Evolutionary conservation across 495 filamentous ascomycete genomes (phyloP).

Genomic region (Amniculicola lignicola): DNA sequence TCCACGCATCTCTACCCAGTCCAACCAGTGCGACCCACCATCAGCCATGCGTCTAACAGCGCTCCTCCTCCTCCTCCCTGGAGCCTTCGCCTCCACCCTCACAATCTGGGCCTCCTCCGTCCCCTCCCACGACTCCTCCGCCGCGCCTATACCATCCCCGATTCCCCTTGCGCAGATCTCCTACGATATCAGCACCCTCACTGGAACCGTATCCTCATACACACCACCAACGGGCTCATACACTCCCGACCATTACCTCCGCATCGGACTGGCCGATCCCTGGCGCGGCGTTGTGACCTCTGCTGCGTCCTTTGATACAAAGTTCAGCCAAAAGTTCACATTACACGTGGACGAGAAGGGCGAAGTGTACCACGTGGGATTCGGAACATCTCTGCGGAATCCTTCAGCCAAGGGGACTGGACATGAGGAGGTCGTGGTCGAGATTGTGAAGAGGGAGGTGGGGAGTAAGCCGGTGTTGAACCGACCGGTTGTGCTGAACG

Average conservation of each 20-base stretch:
- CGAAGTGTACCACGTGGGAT: slow-evolving; percentile 39
- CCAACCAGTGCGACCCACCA: too few species aligned
- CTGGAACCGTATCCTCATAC: slow-evolving; percentile 35
- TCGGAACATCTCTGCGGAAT: slow-evolving; percentile 35
- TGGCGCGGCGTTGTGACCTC: slow-evolving; percentile 43
- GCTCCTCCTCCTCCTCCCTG: slow-evolving; percentile 27
- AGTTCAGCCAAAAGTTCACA: slow-evolving; percentile 36
- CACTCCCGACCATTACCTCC: slow-evolving; percentile 52
- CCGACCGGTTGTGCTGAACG: slow-evolving; percentile 60
- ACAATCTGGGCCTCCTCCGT: slow-evolving; percentile 30
- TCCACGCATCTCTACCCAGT: too few species aligned
- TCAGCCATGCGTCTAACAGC: too few species aligned
- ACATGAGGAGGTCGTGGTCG: slow-evolving; percentile 47
- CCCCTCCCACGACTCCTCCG: background rate
- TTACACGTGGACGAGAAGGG: slow-evolving; percentile 39
- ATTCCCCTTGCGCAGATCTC: slow-evolving; percentile 37
- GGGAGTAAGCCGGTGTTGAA: slow-evolving; percentile 60
- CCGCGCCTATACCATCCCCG: slow-evolving; percentile 25
- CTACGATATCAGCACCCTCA: slow-evolving; percentile 35
- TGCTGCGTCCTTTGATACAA: slow-evolving; percentile 30
- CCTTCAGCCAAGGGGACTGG: slow-evolving; percentile 15
- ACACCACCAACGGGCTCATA: slow-evolving; percentile 31
- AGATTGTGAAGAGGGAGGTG: slow-evolving; percentile 37
- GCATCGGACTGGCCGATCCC: slow-evolving; percentile 55
- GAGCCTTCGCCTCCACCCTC: slow-evolving; percentile 25